A percentile compares a stretch with the other conserved stretches of the same genome.
Conservation (phyloP, 306 rosid species). For the Vigna trinervia region DNA sequence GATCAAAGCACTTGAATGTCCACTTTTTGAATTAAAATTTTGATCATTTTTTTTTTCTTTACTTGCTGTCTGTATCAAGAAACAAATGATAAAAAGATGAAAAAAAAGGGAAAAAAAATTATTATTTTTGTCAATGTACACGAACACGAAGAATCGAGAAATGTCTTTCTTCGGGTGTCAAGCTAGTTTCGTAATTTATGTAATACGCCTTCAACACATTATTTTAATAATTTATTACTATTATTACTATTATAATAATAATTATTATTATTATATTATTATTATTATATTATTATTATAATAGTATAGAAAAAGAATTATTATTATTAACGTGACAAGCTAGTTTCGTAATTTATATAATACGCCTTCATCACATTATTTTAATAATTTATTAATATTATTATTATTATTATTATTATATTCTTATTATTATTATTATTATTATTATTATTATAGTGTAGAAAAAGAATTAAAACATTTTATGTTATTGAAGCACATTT, state of each 20-base stretch:
- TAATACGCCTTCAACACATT: neutral
- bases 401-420: neutral
- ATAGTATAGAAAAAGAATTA: no score
- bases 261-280: neutral
- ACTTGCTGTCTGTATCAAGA: neutral
- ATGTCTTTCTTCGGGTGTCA: neutral
- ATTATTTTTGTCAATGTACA: slow-evolving; percentile 8
- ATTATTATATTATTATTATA: no score
- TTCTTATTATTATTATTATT: no score
- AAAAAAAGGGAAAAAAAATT: neutral
- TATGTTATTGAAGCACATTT: neutral
- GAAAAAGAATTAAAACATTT: neutral
- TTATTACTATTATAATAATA: no score
- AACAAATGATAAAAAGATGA: neutral
- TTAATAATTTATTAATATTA: no score
- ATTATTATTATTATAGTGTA: no score
- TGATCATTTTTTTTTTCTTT: neutral
- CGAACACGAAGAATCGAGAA: slow-evolving; percentile 17
- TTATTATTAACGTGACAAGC: neutral
- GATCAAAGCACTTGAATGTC: neutral
- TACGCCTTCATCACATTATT: neutral
- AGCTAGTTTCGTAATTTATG: neutral
- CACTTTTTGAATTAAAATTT: slow-evolving; percentile 9
- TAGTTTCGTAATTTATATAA: neutral
- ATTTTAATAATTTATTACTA: no score